Conservation (phyloP, 148 eudicot genomes). For the Vaccinium corymbosum region DNA sequence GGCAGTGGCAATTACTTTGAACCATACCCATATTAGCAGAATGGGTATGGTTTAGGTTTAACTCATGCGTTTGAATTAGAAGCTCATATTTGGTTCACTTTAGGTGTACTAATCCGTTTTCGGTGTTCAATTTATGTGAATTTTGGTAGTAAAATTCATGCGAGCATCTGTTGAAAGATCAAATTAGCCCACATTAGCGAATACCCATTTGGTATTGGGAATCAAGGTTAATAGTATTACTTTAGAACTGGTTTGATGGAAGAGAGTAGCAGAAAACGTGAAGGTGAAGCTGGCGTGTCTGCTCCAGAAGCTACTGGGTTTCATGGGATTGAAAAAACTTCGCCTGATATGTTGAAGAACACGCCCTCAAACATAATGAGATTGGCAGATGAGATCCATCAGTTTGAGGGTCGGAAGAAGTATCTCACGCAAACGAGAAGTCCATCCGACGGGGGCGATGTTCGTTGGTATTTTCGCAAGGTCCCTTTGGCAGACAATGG, state of each 20-base stretch:
- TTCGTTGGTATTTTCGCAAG: conserved; percentile 95
- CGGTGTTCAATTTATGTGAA: neutral
- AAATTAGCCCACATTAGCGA: neutral
- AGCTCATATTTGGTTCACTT: neutral
- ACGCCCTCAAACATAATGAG: conserved; percentile 76
- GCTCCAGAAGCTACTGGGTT: conserved; percentile 14
- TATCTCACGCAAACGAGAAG: conserved; percentile 87
- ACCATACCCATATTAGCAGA: conserved; percentile 2
- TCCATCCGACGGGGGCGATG: conserved; percentile 90
- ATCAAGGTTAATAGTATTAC: neutral
- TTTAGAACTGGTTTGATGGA: neutral
- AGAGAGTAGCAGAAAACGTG: conserved; percentile 18
- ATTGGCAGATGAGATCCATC: conserved; percentile 80
- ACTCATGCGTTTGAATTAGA: neutral
- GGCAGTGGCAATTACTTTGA: neutral
- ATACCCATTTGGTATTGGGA: neutral
- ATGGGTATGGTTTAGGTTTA: neutral
- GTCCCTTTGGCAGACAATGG: conserved; percentile 71
- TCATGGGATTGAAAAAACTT: conserved; percentile 35
- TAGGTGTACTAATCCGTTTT: neutral
- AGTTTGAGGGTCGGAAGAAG: conserved; percentile 81
- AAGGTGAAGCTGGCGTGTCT: conserved; percentile 18
- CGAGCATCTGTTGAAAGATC: neutral
- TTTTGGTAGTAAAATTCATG: neutral
- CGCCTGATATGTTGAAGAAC: conserved; percentile 78